Evolutionary conservation across 2,329 filamentous ascomycete species (phyloP).

Genomic region (Monilinia vaccinii-corymbosi): DNA sequence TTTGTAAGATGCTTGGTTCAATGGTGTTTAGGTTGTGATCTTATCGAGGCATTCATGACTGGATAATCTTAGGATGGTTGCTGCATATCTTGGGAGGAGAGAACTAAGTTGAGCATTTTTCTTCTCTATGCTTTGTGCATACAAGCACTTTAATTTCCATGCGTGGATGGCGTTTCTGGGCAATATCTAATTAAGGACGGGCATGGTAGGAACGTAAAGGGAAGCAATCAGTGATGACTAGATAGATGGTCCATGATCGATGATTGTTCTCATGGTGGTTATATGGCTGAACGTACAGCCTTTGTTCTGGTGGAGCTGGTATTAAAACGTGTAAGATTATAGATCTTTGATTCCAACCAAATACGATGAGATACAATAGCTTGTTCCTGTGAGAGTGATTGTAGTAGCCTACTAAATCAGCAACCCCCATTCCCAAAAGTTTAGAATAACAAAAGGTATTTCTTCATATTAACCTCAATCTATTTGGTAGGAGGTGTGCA

Average conservation of each 20-base stretch:
- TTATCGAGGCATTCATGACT: neutral
- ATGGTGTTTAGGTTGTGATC: neutral
- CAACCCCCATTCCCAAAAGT: no score
- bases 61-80: neutral
- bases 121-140: neutral
- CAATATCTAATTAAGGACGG: neutral
- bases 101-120: neutral
- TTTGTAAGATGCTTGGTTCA: neutral
- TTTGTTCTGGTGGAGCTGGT: neutral
- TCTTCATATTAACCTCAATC: no score
- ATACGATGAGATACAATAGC: neutral
- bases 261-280: neutral
- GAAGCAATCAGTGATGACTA: neutral
- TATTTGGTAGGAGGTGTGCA: no score
- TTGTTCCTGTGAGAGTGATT: neutral
- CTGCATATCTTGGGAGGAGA: neutral
- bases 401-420: neutral
- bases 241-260: constrained; percentile 7
- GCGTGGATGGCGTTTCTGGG: constrained; percentile 1
- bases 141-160: constrained; percentile 6
- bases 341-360: constrained; percentile 9
- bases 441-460: no score
- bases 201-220: neutral
- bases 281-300: neutral
- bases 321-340: constrained; percentile 9